Conservation (phyloP, 2,329 filamentous ascomycete genomes). For the Simplicillium aogashimaense region DNA sequence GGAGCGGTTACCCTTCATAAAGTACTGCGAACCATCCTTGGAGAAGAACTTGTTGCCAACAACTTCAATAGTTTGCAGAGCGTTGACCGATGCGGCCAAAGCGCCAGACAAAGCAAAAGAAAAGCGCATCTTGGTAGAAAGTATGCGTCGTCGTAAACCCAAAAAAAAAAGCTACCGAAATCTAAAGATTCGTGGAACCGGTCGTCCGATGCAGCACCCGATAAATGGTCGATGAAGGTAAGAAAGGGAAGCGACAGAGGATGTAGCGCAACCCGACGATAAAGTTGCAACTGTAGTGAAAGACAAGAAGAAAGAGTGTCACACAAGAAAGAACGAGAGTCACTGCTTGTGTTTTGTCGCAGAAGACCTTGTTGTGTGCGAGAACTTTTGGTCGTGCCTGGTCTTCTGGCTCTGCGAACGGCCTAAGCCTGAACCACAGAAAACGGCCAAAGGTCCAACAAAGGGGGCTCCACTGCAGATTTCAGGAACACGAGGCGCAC, state of each 20-base stretch:
- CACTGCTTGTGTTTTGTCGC: no score
- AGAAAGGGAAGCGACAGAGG: not conserved
- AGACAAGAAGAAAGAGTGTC: no score
- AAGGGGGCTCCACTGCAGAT: no score
- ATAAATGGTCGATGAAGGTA: not conserved
- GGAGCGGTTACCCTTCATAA: constrained; percentile 57
- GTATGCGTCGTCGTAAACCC: not conserved
- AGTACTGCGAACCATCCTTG: constrained; percentile 72
- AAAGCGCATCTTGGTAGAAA: constrained; percentile 25
- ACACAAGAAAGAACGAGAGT: no score
- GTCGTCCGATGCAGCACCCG: not conserved
- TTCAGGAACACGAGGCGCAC: no score
- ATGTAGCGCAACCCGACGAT: constrained; percentile 1
- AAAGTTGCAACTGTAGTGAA: not conserved
- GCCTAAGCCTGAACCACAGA: no score
- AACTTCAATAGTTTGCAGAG: constrained; percentile 38
- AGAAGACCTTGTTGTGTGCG: no score
- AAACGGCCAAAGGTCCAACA: no score
- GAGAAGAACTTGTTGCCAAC: constrained; percentile 81
- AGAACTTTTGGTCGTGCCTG: no score
- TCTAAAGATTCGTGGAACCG: not conserved
- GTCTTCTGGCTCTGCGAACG: no score
- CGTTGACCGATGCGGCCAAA: constrained; percentile 7
- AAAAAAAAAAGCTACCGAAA: not conserved
- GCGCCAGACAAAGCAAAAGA: constrained; percentile 20